phyloP scores from a whole-genome alignment of 2,329 filamentous ascomycete species.

The Volutella citrinella region DNA sequence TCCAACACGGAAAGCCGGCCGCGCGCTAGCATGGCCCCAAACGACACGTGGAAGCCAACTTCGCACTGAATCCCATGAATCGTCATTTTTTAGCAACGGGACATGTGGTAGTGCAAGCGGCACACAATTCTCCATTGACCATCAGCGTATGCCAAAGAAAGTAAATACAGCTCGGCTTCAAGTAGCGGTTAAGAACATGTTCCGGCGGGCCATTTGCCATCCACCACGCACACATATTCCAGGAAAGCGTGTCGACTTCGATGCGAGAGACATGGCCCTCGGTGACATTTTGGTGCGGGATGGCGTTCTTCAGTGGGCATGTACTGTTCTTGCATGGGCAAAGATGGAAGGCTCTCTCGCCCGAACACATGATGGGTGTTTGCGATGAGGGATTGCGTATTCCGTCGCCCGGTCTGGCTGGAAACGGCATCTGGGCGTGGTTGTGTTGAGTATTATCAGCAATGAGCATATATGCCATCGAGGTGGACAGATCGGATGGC shows the following conservation, averaged over 20 bases:
- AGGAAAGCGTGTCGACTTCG: slow-evolving; percentile 19
- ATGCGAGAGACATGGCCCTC: slow-evolving; percentile 19
- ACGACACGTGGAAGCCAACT: too few relatives aligned
- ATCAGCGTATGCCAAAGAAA: slow-evolving; percentile 21
- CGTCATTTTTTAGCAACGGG: slow-evolving; percentile 4
- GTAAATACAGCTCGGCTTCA: slow-evolving; percentile 21
- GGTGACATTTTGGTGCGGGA: slow-evolving; percentile 16
- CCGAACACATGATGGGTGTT: slow-evolving; percentile 22
- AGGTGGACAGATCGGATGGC: too few relatives aligned
- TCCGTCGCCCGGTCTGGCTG: too few relatives aligned
- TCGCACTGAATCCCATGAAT: too few relatives aligned
- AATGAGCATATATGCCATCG: too few relatives aligned
- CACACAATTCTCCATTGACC: slow-evolving; percentile 13
- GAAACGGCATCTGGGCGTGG: too few relatives aligned
- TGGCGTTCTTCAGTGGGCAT: slow-evolving; percentile 15
- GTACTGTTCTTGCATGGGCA: slow-evolving; percentile 21
- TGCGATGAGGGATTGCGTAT: neutral
- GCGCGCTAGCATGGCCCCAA: too few relatives aligned
- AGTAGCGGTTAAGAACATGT: slow-evolving; percentile 24
- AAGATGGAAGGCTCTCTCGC: slow-evolving; percentile 19
- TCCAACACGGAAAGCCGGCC: too few relatives aligned
- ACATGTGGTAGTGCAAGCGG: slow-evolving; percentile 14
- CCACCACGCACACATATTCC: slow-evolving; percentile 27
- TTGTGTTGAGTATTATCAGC: too few relatives aligned
- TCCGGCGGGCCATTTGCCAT: slow-evolving; percentile 22